Base-by-base conservation (phyloP, 345 rosid species). In the Acer campestre region DNA sequence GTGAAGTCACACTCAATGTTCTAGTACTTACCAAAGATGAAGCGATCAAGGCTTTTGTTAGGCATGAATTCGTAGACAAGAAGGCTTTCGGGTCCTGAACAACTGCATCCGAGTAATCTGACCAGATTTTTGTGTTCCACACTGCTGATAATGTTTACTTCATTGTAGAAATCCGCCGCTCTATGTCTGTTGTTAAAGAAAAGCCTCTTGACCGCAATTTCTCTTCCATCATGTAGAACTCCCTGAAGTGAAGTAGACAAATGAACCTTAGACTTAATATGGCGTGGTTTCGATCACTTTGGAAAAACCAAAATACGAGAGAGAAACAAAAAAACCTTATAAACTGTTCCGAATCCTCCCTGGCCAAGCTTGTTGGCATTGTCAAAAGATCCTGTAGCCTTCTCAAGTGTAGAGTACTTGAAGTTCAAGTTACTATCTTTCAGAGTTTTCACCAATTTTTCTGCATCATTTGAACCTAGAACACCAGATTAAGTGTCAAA, bases 121-220 rank as follows among this genome's bases (percentile, higher is more conserved):
- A 96, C 99, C 53, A 95, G 92, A 78, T 95, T 95, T 84, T 89
- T 93, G 86, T 95, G 99, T 70, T 96, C 98, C 70, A 90, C 92
- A 6, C 86, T 85, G 80, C 97, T 91, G 58, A 94, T 93, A 71
- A 96, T 94, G 85, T 96, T 92, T 23, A 96, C 92, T 81, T 96
- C 98, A 79, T 96, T 91, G 86, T 86, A 94, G 89, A 96, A 96
- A 89, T 92, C 96, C 14, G 92, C 90, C 67, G 96, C 97, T 82
- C 97, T 86, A 14, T 96, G 95, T 73, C 89, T 93, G 84, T 91
- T 94, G 87, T 96, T 96, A 73, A 91, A 89, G 89, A 92, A 96
- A 38, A 92, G 93, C 79, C 98, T 86, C 76, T 96, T 96, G 70
- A 96, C 97, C 1, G 98, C 99, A 5, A 93, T 96, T 74, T 94